Evolutionary conservation across 1,284 basidiomycete species (phyloP).

Genomic region (Mycena sp.): DNA sequence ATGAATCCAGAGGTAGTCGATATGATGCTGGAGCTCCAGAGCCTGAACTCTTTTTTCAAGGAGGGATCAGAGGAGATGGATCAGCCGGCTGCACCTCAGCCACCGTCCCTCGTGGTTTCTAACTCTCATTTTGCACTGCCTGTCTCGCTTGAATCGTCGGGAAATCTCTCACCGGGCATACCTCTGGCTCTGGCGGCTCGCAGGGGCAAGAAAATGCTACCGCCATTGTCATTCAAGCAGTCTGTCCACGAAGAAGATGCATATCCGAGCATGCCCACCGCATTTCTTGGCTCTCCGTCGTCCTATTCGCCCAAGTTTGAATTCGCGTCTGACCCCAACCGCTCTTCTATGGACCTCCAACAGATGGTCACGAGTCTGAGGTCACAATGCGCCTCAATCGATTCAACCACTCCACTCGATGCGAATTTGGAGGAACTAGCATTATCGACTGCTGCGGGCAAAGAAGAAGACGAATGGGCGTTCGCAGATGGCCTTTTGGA

Average conservation of each 20-base stretch:
- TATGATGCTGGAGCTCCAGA: constrained; percentile 51
- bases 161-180: constrained; percentile 33
- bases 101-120: constrained; percentile 62
- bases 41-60: constrained; percentile 50
- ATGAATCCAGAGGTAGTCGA: constrained; percentile 53
- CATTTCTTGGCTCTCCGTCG: constrained; percentile 66
- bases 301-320: constrained; percentile 54
- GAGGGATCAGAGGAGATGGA: constrained; percentile 34
- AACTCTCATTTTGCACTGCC: constrained; percentile 58
- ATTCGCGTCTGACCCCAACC: constrained; percentile 33
- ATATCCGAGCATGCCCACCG: constrained; percentile 70
- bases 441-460: too few species aligned
- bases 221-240: constrained; percentile 50
- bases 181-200: constrained; percentile 56
- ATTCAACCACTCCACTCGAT: constrained; percentile 30
- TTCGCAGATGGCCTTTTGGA: constrained; percentile 49
- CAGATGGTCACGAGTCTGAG: constrained; percentile 65
- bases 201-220: constrained; percentile 58
- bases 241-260: constrained; percentile 33
- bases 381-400: constrained; percentile 48
- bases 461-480: constrained; percentile 59
- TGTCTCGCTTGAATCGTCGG: constrained; percentile 53
- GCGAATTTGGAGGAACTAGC: too few species aligned
- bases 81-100: constrained; percentile 35
- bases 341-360: constrained; percentile 53